Evolutionary conservation across 2,329 filamentous ascomycete genomes (phyloP), one percentile per base, ranked within the genome.

Genomic region (Penicillium capsulatum): DNA sequence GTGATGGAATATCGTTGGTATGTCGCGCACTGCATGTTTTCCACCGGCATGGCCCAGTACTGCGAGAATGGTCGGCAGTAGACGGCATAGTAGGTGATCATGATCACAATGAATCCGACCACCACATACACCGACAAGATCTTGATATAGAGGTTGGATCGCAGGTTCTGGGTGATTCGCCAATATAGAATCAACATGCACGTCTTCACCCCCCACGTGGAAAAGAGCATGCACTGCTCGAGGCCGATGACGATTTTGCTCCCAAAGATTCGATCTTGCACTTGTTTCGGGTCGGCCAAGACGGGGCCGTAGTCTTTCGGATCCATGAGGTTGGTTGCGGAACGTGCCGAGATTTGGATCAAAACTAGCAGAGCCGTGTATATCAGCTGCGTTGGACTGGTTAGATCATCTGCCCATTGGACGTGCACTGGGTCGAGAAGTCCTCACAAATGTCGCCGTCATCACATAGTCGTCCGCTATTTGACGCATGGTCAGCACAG

Each of bases 171-270:
- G 27, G 70, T 73, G 53, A 74, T 64, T 9, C 70, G 62, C 45
- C 63, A 63, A 46, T 74, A 74, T 47, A 76, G 68, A 17, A 71
- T 64, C 45, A 76, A 54, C 51, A 77, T 64, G 50, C 72, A 75
- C 16, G 68, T 61, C 48, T 77, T 77, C 34, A 73, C 65, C 4
- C 68, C 56, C 73, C 74, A 77, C 10, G 71, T 71, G 3, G 68
- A 70, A 11, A 64, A 39, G 22, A 72, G 59, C 60, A 74, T 73
- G 59, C 68, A 72, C 45, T 74, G 69, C 40, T 75, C 71, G 6
- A 72, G 59, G 1, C 66, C 67, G 24, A 75, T 59, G 11, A 72
- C 70, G n/a, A 74, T 62, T 37, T 74, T 73, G 39, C 69, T 71
- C 9, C 72, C 72, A 36, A 62, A 61, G 4, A 73, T 63, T n/a